Conservation (phyloP, 495 filamentous ascomycete species). For the Neurospora sp. region DNA sequence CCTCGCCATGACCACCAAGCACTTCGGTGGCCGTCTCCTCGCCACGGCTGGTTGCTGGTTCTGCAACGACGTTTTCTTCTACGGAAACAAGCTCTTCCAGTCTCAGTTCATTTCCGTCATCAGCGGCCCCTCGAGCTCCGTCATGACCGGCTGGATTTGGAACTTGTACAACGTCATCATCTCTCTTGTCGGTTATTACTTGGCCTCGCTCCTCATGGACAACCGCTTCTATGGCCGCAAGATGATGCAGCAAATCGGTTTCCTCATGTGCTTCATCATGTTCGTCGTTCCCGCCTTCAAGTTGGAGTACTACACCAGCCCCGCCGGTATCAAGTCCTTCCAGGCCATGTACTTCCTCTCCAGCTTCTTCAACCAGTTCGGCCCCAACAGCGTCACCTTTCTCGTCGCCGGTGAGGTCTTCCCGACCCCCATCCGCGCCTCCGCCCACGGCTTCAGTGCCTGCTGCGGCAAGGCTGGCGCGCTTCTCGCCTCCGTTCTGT, state of each 20-base stretch:
- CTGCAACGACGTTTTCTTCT: conserved; percentile 92
- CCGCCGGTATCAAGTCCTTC: conserved; percentile 61
- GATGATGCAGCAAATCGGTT: conserved; percentile 84
- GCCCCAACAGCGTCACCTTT: conserved; percentile 87
- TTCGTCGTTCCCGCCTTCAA: conserved; percentile 79
- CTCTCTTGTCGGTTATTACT: conserved; percentile 74
- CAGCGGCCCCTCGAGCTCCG: conserved; percentile 42
- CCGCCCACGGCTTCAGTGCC: conserved; percentile 82
- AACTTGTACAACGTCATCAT: conserved; percentile 79
- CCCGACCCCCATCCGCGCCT: conserved; percentile 81
- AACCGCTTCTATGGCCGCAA: conserved; percentile 89
- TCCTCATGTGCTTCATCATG: conserved; percentile 76
- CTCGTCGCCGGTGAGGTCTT: conserved; percentile 84
- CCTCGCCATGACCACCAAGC: conserved; percentile 58
- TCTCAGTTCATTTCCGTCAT: conserved; percentile 70
- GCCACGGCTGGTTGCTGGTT: conserved; percentile 82
- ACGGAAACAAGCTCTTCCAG: conserved; percentile 96
- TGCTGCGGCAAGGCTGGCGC: conserved; percentile 77
- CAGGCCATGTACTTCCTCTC: conserved; percentile 89
- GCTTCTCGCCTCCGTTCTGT: conserved; percentile 70
- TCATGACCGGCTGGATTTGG: conserved; percentile 83
- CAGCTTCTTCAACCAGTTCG: conserved; percentile 95
- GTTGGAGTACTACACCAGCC: conserved; percentile 63
- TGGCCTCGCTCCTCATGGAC: conserved; percentile 68
- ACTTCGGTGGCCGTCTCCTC: conserved; percentile 76